Evolutionary conservation across 2,329 filamentous ascomycete species (phyloP).

Genomic region (Xylariales sp.): DNA sequence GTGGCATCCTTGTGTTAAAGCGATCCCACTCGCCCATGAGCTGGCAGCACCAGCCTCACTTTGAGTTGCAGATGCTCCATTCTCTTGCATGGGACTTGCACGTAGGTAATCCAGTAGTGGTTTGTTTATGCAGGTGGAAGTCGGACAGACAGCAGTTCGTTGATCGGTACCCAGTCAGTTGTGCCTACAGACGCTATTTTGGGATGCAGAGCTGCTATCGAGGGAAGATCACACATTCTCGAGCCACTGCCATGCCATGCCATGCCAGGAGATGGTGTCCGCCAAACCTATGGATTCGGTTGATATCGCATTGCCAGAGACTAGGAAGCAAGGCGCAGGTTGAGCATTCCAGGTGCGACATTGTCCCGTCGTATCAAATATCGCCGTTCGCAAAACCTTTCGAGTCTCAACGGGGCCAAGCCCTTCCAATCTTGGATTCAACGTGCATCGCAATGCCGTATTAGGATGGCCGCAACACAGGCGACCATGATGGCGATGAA

Average conservation of each 20-base stretch:
- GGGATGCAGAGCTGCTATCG: slow-evolving; percentile 5
- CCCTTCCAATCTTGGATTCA: too few species aligned
- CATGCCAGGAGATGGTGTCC: not conserved
- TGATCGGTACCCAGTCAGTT: slow-evolving; percentile 11
- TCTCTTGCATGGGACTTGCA: slow-evolving; percentile 18
- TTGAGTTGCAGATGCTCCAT: slow-evolving; percentile 14
- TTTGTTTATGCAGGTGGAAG: slow-evolving; percentile 6
- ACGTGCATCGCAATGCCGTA: too few species aligned
- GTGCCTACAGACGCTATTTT: slow-evolving; percentile 17
- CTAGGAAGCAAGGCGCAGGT: not conserved
- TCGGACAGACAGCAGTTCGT: slow-evolving; percentile 6
- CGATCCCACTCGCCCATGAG: not conserved
- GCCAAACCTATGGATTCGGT: not conserved
- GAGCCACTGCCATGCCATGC: not conserved
- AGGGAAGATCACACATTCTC: not conserved
- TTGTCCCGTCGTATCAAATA: too few species aligned
- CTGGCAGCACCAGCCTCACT: slow-evolving; percentile 18
- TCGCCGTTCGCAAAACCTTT: too few species aligned
- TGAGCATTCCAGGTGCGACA: too few species aligned
- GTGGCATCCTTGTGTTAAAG: not conserved
- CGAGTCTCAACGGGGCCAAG: too few species aligned
- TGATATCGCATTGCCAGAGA: not conserved
- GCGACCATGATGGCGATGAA: too few species aligned
- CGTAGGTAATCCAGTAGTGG: slow-evolving; percentile 15
- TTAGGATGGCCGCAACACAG: too few species aligned